These are phyloP conservation scores for Phoma herbarum DNA, from an alignment of 2,329 filamentous ascomycete genomes.

Conservation along the genomic window DNA sequence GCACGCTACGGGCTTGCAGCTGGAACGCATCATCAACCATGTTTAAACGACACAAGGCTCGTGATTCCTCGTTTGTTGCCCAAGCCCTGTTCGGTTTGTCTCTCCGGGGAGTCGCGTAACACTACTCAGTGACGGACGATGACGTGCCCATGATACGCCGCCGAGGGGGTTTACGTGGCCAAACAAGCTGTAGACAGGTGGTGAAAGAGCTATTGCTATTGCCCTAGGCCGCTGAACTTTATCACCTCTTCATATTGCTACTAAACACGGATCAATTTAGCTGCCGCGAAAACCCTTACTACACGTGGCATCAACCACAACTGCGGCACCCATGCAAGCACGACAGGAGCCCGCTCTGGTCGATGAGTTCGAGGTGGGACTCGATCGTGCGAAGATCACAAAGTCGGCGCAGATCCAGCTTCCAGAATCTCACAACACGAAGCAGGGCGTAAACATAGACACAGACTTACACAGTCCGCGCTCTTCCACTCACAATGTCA, in stretches of 20 bases:
- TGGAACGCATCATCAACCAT: conserved; percentile 2
- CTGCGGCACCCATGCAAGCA: conserved; percentile 11
- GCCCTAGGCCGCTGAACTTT: not conserved
- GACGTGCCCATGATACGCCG: conserved; percentile 8
- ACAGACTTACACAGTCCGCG: conserved; percentile 16
- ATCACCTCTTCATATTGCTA: not conserved
- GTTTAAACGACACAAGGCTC: not conserved
- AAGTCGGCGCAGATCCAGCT: conserved; percentile 22
- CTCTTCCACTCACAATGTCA: conserved; percentile 23
- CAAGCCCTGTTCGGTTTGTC: conserved; percentile 2
- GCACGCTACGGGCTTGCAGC: conserved; percentile 1
- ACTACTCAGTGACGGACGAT: conserved; percentile 9
- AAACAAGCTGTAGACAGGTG: not conserved
- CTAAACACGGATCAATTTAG: not conserved
- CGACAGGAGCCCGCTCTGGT: conserved; percentile 11
- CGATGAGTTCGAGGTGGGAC: conserved; percentile 19
- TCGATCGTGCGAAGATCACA: conserved; percentile 28
- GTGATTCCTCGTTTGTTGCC: conserved; percentile 1
- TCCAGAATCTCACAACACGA: conserved; percentile 1
- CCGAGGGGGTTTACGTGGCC: not conserved
- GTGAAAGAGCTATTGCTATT: not conserved
- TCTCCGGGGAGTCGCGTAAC: not conserved
- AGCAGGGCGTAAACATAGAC: not conserved
- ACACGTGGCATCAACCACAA: not conserved
- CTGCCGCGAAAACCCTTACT: not conserved